Base-by-base conservation (phyloP, 345 rosid genomes). In the Eucalyptus sp. region DNA sequence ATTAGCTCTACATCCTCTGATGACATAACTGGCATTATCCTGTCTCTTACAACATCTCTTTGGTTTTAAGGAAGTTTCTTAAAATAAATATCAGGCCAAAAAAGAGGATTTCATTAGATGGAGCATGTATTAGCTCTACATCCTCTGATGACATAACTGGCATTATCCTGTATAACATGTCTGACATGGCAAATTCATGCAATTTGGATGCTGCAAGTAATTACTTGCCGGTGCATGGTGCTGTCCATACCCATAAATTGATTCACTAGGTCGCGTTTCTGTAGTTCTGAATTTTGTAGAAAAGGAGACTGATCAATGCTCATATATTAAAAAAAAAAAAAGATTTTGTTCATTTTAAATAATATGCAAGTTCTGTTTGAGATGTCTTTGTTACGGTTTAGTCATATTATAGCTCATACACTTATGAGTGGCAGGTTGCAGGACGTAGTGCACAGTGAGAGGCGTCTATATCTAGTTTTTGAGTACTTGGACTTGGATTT, bases 401-500 rank as follows among this genome's bases (percentile, higher is more conserved):
- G 20, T 76, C 83, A 37, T 76, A 20, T 5, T 76, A 76, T 37
- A 88, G 85, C 83, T 89, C 79, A 60, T 80, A 87, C 52, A n/a
- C 81, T 48, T 88, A 41, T 66, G 68, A 46, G 52, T 88, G 80
- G 89, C 95, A 97, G 99, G 94, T 92, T 97, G 94, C 99, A 95
- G 96, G 99, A 96, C 93, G 99, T 97, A 4, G 98, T 96, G 91
- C 98, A 96, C 89, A 96, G 96, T 56, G 98, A 96, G 93, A 96
- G 90, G 89, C 96, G 97, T 62, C 89, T 96, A 88, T 97, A 97
- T 93, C 93, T 97, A 91, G 99, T 96, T 89, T 96, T 97, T 89
- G 99, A 97, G 96, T 97, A 96, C 90, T 94, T 96, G 81, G 99
- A 97, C 91, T 91, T 97, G 95, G 99, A 97, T 92, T 94, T 96